A percentile compares a stretch with the other conserved stretches of the same genome.
Conservation (phyloP, 352 stramenopile species). For the Globisporangium cystogenes region DNA sequence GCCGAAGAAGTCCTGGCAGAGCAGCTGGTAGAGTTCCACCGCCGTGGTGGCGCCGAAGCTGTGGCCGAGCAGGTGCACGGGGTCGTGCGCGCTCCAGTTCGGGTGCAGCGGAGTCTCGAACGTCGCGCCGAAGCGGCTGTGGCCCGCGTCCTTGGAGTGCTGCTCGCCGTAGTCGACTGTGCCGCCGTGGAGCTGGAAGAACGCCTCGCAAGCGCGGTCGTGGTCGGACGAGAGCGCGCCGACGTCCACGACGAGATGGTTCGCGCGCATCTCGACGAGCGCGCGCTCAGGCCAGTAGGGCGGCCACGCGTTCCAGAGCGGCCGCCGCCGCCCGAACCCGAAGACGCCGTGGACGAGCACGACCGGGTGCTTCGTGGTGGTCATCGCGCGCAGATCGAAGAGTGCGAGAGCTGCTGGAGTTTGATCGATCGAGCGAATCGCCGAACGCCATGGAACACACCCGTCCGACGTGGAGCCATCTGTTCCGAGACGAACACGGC, state of each 20-base stretch:
- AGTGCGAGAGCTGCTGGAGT: too few relatives aligned
- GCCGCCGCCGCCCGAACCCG: conserved; percentile 3
- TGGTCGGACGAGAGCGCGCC: conserved; percentile 62
- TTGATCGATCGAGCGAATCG: too few relatives aligned
- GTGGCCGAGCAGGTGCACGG: conserved; percentile 58
- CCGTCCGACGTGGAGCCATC: too few relatives aligned
- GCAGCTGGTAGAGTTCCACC: conserved; percentile 67
- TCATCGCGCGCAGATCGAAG: neutral
- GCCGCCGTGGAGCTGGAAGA: conserved; percentile 58
- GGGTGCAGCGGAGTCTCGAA: conserved; percentile 27
- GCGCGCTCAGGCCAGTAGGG: conserved; percentile 42
- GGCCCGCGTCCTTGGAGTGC: conserved; percentile 25
- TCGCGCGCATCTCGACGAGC: conserved; percentile 35
- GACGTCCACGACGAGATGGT: conserved; percentile 57
- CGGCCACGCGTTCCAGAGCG: conserved; percentile 22
- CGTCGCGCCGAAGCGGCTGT: conserved; percentile 42
- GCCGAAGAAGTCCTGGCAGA: conserved; percentile 47
- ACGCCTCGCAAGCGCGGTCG: conserved; percentile 59
- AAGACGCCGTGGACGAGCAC: conserved; percentile 24
- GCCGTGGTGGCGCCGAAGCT: conserved; percentile 60
- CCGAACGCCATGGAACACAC: too few relatives aligned
- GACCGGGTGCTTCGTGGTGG: conserved; percentile 17
- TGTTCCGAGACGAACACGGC: too few relatives aligned
- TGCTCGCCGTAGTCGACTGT: conserved; percentile 55
- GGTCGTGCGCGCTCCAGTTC: conserved; percentile 39